Conservation (phyloP, 2,329 filamentous ascomycete genomes). For the Allantophomopsis cytisporea region DNA sequence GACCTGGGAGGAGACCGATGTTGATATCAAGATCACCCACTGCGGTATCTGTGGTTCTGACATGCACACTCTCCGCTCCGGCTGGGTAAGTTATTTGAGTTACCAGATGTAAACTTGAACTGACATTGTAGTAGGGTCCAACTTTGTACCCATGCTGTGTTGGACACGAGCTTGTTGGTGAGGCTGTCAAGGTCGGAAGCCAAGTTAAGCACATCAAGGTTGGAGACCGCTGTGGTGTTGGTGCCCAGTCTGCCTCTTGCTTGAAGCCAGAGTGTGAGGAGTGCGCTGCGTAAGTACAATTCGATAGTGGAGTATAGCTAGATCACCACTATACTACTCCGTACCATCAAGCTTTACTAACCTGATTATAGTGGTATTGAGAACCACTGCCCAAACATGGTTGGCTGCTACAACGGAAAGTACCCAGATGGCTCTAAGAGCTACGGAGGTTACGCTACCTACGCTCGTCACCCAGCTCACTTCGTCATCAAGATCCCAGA, state of each 20-base stretch:
- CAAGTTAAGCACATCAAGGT: slow-evolving; percentile 27
- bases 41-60: slow-evolving; percentile 31
- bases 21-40: slow-evolving; percentile 33
- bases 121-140: slow-evolving; percentile 16
- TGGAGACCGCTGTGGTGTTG: slow-evolving; percentile 40
- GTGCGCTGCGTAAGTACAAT: slow-evolving; percentile 20
- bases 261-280: slow-evolving; percentile 30
- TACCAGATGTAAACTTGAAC: no score
- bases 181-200: slow-evolving; percentile 28
- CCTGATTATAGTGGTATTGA: slow-evolving; percentile 7
- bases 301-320: no score
- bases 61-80: slow-evolving; percentile 14
- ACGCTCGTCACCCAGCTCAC: slow-evolving; percentile 37
- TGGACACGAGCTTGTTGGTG: slow-evolving; percentile 37
- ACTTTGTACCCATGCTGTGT: slow-evolving; percentile 25
- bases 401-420: slow-evolving; percentile 29
- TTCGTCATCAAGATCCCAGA: slow-evolving; percentile 49
- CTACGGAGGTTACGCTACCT: slow-evolving; percentile 8
- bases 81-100: slow-evolving; percentile 11
- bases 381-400: slow-evolving; percentile 16
- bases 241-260: slow-evolving; percentile 34
- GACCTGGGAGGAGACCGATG: slow-evolving; percentile 28
- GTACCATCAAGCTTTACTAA: not conserved
- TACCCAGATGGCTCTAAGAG: slow-evolving; percentile 16
- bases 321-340: no score